Conservation (phyloP, 805 yeast genomes). For the Candida xiaguanensis region DNA sequence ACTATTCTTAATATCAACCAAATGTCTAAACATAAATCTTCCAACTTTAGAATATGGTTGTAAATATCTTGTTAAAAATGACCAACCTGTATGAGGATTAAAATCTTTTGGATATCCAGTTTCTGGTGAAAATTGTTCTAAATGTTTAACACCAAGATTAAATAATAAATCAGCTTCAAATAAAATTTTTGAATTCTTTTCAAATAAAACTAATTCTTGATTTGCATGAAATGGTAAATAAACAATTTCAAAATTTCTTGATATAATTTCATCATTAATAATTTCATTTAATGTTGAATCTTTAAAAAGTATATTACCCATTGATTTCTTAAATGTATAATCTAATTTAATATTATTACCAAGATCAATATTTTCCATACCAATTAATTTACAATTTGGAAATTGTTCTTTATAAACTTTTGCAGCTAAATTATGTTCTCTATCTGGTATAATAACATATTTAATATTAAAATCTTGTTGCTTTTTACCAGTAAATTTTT, state of each 20-base stretch:
- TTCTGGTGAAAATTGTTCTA: conserved; percentile 42
- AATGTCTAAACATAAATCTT: conserved; percentile 19
- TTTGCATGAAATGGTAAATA: conserved; percentile 56
- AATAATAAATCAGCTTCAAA: conserved; percentile 61
- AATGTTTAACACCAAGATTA: conserved; percentile 47
- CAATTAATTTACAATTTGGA: conserved; percentile 53
- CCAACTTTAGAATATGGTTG: conserved; percentile 42
- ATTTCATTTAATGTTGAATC: conserved; percentile 25
- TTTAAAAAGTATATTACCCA: conserved; percentile 32
- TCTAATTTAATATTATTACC: conserved; percentile 33
- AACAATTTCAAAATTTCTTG: conserved; percentile 48
- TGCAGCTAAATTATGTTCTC: conserved; percentile 64
- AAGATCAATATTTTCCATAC: conserved; percentile 37
- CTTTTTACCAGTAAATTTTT: conserved; percentile 27
- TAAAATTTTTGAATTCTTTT: conserved; percentile 44
- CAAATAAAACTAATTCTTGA: conserved; percentile 53
- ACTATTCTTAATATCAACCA: conserved; percentile 16
- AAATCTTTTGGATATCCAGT: conserved; percentile 42
- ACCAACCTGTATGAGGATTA: conserved; percentile 44
- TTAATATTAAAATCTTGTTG: conserved; percentile 24
- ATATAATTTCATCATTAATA: conserved; percentile 34
- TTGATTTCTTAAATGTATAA: conserved; percentile 28
- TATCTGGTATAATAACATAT: conserved; percentile 58
- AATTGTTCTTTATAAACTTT: conserved; percentile 44
- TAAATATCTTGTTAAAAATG: conserved; percentile 35